phyloP scores from a whole-genome alignment of 164 flowering plant species.

The Vitis cinerea region DNA sequence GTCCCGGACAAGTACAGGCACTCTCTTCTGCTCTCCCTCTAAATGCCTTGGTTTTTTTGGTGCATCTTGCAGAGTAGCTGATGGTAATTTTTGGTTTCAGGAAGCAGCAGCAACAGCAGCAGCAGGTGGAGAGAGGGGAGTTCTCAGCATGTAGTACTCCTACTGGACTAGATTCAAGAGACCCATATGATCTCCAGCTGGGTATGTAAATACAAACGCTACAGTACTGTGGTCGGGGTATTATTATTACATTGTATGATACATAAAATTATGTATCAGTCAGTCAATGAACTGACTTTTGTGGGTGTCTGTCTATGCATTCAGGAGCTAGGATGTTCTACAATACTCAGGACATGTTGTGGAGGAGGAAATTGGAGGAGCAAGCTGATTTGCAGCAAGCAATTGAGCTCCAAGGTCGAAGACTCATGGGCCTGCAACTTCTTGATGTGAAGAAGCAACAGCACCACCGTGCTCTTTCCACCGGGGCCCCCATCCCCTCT shows the following conservation, averaged over 20 bases:
- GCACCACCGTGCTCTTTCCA: constrained; percentile 46
- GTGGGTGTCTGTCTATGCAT: not conserved
- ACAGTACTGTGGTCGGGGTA: too few species aligned
- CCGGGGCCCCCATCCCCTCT: constrained; percentile 40
- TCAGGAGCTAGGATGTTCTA: constrained; percentile 54
- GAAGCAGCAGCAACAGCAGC: constrained; percentile 35
- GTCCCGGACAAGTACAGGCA: constrained; percentile 63
- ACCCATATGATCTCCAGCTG: constrained; percentile 67
- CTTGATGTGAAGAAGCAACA: constrained; percentile 52
- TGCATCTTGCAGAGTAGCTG: not conserved
- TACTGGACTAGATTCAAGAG: constrained; percentile 72
- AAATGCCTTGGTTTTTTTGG: not conserved
- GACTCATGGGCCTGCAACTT: constrained; percentile 57
- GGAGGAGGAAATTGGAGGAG: constrained; percentile 65
- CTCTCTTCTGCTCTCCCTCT: constrained; percentile 5
- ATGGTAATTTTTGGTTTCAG: constrained; percentile 16
- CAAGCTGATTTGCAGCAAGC: constrained; percentile 62
- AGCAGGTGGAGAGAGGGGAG: constrained; percentile 62
- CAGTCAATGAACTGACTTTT: not conserved
- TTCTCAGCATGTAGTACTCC: constrained; percentile 66
- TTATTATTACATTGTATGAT: too few species aligned
- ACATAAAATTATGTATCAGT: not conserved
- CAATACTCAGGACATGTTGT: constrained; percentile 45
- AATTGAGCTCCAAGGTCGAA: constrained; percentile 50
- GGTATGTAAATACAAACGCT: constrained; percentile 36